Base-by-base conservation (phyloP, 2,329 filamentous ascomycete genomes). In the Fusarium nygamai region DNA sequence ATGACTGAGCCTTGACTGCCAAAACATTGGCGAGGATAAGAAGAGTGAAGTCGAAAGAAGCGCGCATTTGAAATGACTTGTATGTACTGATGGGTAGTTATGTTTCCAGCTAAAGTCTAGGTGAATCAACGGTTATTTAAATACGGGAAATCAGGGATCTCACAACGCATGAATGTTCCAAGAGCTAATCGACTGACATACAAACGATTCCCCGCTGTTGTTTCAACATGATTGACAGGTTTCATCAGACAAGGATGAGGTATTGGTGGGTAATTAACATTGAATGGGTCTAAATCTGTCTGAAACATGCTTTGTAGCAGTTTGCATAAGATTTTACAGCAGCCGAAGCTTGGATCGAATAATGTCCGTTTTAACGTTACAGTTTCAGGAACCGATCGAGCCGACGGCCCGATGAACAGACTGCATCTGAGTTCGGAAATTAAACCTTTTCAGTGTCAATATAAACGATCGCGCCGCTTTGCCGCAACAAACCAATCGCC, bases 1-100 rank as follows among this genome's bases (percentile, higher is more conserved):
- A 86, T 67, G 76, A 75, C 43, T 76, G 71, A 3, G 67, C 73
- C 24, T 64, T 66, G 9, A 39, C 73, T 5, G 56, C 51, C 22
- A 73, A 14, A 5, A 62, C 27, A 5, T 67, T 69, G 44, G 65
- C 70, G 3, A 73, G 29, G 14, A 72, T n/a, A 4, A 72, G 22
- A 19, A 73, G 46, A 31, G 51, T 61, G 10, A 46, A 59, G 6
- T 72, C 65, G 7, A 73, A 10, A 29, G 70, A 54, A 8, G 66
- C 19, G 13, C 70, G 70, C 70, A 73, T 73, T n/a, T 54, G 70
- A 54, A 39, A 36, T 13, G 20, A 19, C 4, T 0, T 27, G n/a
- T 22, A 22, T 48, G 0, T 29, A 20, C 16, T 7, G 5, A 14
- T 17, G 10, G 4, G 6, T 9, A 24, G 7, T 11, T 36, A 16